Evolutionary conservation across 2,329 filamentous ascomycete species (phyloP).

Genomic region (Botrytis sinoallii): DNA sequence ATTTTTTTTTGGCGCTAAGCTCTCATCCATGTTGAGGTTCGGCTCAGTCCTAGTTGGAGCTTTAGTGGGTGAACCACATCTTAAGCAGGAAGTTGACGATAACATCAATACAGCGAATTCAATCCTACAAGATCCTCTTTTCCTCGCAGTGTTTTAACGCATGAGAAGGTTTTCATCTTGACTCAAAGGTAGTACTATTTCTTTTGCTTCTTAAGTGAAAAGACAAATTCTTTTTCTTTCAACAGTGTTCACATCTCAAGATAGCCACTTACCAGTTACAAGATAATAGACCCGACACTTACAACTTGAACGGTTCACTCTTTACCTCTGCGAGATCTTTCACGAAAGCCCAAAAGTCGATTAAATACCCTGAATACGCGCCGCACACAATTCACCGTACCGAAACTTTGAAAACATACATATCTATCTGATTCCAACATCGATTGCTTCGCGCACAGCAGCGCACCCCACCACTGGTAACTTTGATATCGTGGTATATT

Average conservation of each 20-base stretch:
- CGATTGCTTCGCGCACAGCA: slow-evolving; percentile 14
- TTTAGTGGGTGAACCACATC: slow-evolving; percentile 18
- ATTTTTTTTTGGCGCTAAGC: slow-evolving; percentile 7
- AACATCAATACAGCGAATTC: slow-evolving; percentile 12
- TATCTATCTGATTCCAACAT: slow-evolving; percentile 6
- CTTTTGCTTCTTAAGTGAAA: neutral
- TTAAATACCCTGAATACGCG: neutral
- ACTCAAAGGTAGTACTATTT: slow-evolving; percentile 1
- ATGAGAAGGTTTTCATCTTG: neutral
- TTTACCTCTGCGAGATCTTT: slow-evolving; percentile 9
- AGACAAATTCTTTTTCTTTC: slow-evolving; percentile 10
- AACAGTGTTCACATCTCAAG: slow-evolving; percentile 17
- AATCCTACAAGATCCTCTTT: neutral
- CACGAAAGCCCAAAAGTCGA: neutral
- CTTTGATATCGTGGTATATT: slow-evolving; percentile 32
- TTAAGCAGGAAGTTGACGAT: slow-evolving; percentile 14
- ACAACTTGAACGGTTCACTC: neutral
- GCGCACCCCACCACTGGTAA: slow-evolving; percentile 14
- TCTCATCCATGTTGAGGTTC: slow-evolving; percentile 20
- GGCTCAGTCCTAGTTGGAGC: slow-evolving; percentile 13
- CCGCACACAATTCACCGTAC: neutral
- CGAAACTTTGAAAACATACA: neutral
- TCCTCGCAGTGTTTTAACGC: neutral
- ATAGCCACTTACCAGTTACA: slow-evolving; percentile 17
- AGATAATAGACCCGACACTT: slow-evolving; percentile 7